Percentiles rank a stretch among this genome's conserved stretches.
Conservation (phyloP, 2,329 filamentous ascomycete genomes). For the Epichloe bromicola region DNA sequence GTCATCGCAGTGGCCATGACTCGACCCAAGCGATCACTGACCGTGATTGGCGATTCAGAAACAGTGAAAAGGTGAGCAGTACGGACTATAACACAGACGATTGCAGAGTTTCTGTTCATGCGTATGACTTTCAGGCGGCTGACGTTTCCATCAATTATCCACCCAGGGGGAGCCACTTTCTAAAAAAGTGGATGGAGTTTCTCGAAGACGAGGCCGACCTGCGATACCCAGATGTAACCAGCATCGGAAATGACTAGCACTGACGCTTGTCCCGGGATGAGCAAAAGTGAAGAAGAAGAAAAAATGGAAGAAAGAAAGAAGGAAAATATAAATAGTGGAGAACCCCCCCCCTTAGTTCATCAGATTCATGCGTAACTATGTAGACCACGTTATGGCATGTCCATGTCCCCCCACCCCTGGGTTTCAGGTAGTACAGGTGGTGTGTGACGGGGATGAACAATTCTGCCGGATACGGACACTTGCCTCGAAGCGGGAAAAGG, state of each 20-base stretch:
- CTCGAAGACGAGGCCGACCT: conserved; percentile 84
- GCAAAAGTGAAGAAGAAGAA: not conserved
- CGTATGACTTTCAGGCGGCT: not conserved
- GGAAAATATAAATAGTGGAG: too few species aligned
- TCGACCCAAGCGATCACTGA: conserved; percentile 77
- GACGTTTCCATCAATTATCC: not conserved
- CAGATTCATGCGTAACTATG: not conserved
- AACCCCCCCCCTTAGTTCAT: not conserved
- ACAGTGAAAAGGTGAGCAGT: conserved; percentile 64
- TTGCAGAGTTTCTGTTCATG: not conserved
- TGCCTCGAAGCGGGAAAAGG: not conserved
- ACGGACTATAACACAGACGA: too few species aligned
- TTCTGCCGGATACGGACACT: not conserved
- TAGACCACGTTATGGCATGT: not conserved
- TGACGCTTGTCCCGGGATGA: not conserved
- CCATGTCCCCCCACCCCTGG: not conserved
- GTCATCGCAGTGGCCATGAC: conserved; percentile 87
- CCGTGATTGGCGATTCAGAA: conserved; percentile 86
- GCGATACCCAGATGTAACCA: conserved; percentile 62
- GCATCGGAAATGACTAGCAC: conserved; percentile 14
- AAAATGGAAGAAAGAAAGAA: not conserved
- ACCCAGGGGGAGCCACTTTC: conserved; percentile 69
- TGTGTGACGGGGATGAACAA: not conserved
- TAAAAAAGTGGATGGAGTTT: conserved; percentile 84
- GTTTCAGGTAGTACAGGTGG: not conserved